Percentiles rank a stretch among this genome's conserved stretches.
phyloP scores from a whole-genome alignment of 768 basidiomycete genomes.

The Lactifluus pinguis region DNA sequence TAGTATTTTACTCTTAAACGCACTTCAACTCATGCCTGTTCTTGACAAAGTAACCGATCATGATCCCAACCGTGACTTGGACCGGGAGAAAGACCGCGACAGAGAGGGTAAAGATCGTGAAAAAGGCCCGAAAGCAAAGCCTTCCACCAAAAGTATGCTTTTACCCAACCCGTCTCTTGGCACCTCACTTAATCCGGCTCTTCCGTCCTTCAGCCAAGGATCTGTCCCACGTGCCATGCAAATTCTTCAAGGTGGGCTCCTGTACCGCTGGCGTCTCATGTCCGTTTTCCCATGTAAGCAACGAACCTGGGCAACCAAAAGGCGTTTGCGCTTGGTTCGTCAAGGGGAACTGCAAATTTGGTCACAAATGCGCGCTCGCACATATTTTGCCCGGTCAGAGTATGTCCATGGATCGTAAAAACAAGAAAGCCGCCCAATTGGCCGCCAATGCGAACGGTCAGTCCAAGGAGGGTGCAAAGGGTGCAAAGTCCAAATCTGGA shows the following conservation, averaged over 20 bases:
- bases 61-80: constrained; percentile 16
- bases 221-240: constrained; percentile 93
- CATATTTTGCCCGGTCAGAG: constrained; percentile 91
- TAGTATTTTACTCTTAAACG: background rate
- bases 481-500: constrained; percentile 31
- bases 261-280: constrained; percentile 93
- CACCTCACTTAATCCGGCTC: constrained; percentile 3
- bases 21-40: constrained; percentile 15
- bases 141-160: constrained; percentile 21
- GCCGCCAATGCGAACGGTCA: constrained; percentile 35
- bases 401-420: constrained; percentile 95
- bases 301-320: constrained; percentile 71
- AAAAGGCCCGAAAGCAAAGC: constrained; percentile 21
- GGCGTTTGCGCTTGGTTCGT: constrained; percentile 85
- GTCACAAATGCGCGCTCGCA: constrained; percentile 81
- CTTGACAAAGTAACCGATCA: constrained; percentile 19
- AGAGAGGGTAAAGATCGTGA: constrained; percentile 19
- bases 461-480: constrained; percentile 29
- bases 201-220: constrained; percentile 54
- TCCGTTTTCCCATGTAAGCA: constrained; percentile 80
- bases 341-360: constrained; percentile 85
- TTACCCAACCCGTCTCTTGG: background rate
- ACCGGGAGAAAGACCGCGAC: constrained; percentile 19
- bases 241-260: constrained; percentile 91
- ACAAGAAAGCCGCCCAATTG: constrained; percentile 84